Base-by-base conservation (phyloP, 805 yeast species). In the Pichia cabralensis region DNA sequence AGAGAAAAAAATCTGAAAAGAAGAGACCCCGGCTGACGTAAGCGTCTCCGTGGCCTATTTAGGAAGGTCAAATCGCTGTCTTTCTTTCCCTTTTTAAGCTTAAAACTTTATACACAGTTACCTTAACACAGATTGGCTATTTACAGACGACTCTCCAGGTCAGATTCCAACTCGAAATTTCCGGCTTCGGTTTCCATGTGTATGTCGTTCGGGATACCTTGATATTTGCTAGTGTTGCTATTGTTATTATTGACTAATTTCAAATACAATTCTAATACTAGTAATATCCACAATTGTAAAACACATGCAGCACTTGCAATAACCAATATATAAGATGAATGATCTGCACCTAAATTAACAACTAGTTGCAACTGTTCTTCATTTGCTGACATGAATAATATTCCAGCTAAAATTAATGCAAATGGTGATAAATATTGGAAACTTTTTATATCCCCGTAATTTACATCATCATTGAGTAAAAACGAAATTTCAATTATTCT, bases 401-500 rank as follows among this genome's bases (percentile, higher is more conserved):
- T 55, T 1, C 97, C 97, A 1, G 89, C 62, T 43, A 82, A 71
- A 3, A 85, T 71, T 33, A 89, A 63, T 35, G 85, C 71, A 54
- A 85, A 74, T 2, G 96, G 80, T 2, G 97, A 79, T n/a, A 86
- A 49, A 53, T 82, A 82, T 58, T 89, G 97, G 64, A 86, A 85
- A 1, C 88, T 67, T 26, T 64, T 51, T 16, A 84, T 72, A 25
- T 57, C 59, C 5, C 72, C 74, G 8, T 59, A 49, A 10, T 61
- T 46, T 18, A 45, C 46, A 15, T 46, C 44, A 19, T 72, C 58
- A 17, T 65, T 57, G 33, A 88, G 62, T n/a, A 89, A 54, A 47
- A 88, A 76, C 32, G 80, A 67, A 35, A 88, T 82, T 53, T 89
- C 97, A 33, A 81, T 58, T 29, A 88, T 76, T 39, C 97, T 67